Evolutionary conservation across 78 protist genomes (phyloP), one percentile per base, ranked within the genome.

Genomic region (Thecamonas trahens): DNA sequence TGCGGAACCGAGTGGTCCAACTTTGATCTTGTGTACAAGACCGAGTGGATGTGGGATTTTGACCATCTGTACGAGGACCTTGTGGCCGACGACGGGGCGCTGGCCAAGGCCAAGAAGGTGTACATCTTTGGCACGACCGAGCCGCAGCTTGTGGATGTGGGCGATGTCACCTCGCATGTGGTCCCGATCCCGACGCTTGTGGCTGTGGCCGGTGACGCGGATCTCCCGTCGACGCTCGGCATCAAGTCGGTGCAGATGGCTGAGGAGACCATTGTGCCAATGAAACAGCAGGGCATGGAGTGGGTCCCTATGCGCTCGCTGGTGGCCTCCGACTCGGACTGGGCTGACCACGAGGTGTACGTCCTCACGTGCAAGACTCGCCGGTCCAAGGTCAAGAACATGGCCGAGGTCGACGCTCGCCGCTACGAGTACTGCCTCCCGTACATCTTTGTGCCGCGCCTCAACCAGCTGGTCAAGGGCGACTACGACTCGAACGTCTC

Each of bases 111-210:
- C 24, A 61, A n/a, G 65, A n/a, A 61, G 24, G 22, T 61, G 24
- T 61, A 61, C 35, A 22, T n/a, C 24, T 61, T 61, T 61, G 65
- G 65, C 22, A n/a, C 65, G 35, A 61, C 65, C 22, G 65, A 61
- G 22, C 65, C 61, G 22, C 22, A n/a, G n/a, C n/a, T n/a, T n/a
- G n/a, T n/a, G n/a, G n/a, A n/a, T n/a, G n/a, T n/a, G n/a, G n/a
- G n/a, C n/a, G n/a, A n/a, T n/a, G n/a, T n/a, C n/a, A n/a, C n/a
- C n/a, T n/a, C n/a, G n/a, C n/a, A n/a, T n/a, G n/a, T n/a, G n/a
- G n/a, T 61, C 22, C 22, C 65, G 61, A n/a, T 61, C 65, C 65
- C 22, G n/a, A 22, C 22, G 55, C 22, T 61, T 61, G 65, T 61
- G 55, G 24, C 35, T n/a, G 65, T n/a, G 22, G 65, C 22, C 35